A percentile compares a stretch with the other conserved stretches of the same genome.
Conservation (phyloP, 2,329 filamentous ascomycete species). For the Davidsoniella neocaledoniae region DNA sequence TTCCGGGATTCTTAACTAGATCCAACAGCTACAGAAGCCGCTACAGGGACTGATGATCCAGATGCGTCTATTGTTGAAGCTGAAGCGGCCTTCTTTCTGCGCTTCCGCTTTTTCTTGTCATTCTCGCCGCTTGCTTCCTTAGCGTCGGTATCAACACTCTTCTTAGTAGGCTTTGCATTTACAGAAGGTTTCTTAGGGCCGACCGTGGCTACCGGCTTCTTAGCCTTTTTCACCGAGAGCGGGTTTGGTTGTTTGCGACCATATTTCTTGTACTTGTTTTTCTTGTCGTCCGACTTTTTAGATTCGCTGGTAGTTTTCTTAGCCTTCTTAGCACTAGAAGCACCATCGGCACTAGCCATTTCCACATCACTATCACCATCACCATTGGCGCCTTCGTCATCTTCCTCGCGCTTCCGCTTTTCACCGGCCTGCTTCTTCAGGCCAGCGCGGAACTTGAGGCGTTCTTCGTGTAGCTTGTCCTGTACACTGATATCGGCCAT, state of each 20-base stretch:
- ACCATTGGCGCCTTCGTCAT: constrained; percentile 21
- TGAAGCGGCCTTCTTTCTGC: constrained; percentile 10
- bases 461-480: constrained; percentile 51
- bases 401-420: constrained; percentile 36
- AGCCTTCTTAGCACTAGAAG: constrained; percentile 22
- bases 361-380: constrained; percentile 8
- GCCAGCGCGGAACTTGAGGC: constrained; percentile 55
- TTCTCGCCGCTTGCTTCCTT: constrained; percentile 9
- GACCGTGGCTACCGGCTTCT: constrained; percentile 8
- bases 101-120: constrained; percentile 14
- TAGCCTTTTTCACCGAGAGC: constrained; percentile 46
- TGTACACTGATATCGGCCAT: constrained; percentile 53
- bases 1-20: not conserved
- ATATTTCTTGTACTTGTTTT: constrained; percentile 40
- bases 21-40: not conserved
- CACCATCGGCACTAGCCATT: constrained; percentile 17
- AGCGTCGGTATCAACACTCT: not conserved
- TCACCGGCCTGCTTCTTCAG: constrained; percentile 32
- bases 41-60: not conserved
- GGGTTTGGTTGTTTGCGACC: constrained; percentile 57
- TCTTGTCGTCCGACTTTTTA: constrained; percentile 18
- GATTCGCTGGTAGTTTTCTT: not conserved
- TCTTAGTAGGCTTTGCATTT: not conserved
- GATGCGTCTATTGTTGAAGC: not conserved
- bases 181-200: constrained; percentile 16